Conservation (phyloP, 83 land plant genomes). For the Diphasiastrum complanatum region DNA sequence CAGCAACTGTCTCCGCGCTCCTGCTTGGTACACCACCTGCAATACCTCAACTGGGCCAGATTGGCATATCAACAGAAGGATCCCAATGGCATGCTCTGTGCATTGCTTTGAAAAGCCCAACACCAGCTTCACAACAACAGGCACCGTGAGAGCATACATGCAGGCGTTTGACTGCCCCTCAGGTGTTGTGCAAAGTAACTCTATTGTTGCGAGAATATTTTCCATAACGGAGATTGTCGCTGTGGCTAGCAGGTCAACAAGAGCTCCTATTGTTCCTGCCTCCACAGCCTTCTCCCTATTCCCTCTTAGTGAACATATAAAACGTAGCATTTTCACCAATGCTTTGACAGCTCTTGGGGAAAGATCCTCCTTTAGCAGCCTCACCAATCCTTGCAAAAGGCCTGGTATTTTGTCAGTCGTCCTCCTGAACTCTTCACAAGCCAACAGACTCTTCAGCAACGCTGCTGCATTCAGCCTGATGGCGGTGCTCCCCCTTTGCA, state of each 20-base stretch:
- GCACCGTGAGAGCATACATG: slow-evolving; percentile 9
- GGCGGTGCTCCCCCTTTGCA: slow-evolving; percentile 4
- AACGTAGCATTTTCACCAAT: neutral
- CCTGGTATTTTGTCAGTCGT: neutral
- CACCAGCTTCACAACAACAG: slow-evolving; percentile 11
- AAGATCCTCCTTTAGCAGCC: neutral
- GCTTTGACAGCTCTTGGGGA: neutral
- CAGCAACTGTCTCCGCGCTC: slow-evolving; percentile 21
- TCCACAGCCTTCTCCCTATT: slow-evolving; percentile 20
- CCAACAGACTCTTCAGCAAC: slow-evolving; percentile 14
- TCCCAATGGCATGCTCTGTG: slow-evolving; percentile 21
- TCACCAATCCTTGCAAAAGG: slow-evolving; percentile 14
- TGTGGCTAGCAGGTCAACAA: slow-evolving; percentile 6
- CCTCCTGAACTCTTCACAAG: slow-evolving; percentile 9
- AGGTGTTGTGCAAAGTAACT: slow-evolving; percentile 23
- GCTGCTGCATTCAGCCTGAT: slow-evolving; percentile 16
- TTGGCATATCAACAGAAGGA: slow-evolving; percentile 20
- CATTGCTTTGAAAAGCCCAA: slow-evolving; percentile 13
- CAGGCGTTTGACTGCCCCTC: slow-evolving; percentile 19
- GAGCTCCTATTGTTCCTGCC: slow-evolving; percentile 13
- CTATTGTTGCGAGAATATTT: slow-evolving; percentile 18
- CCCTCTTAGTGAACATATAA: neutral
- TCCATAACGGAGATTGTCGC: slow-evolving; percentile 4
- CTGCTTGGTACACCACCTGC: slow-evolving; percentile 20
- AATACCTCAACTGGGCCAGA: slow-evolving; percentile 18